phyloP scores from a whole-genome alignment of 2,329 filamentous ascomycete genomes.

The Cyclaneusma minus region DNA sequence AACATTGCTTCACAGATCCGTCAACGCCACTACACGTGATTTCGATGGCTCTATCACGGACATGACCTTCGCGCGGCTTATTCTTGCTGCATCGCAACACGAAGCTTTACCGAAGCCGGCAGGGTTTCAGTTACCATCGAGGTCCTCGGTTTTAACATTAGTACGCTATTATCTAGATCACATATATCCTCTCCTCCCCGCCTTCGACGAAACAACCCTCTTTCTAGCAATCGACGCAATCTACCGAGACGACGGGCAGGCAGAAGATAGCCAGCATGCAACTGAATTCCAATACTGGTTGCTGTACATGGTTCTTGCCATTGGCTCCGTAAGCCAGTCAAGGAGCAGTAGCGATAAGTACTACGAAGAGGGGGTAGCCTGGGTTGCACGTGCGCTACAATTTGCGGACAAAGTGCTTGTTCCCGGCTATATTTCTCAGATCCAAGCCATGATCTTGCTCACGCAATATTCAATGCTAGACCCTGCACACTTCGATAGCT shows the following conservation, averaged over 20 bases:
- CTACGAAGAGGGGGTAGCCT: constrained; percentile 38
- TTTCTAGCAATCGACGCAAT: constrained; percentile 68
- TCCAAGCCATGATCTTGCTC: constrained; percentile 74
- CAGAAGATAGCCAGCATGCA: constrained; percentile 34
- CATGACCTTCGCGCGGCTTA: constrained; percentile 83
- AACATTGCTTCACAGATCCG: constrained; percentile 47
- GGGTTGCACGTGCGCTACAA: constrained; percentile 48
- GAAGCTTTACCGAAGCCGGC: constrained; percentile 50
- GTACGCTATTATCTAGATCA: constrained; percentile 77
- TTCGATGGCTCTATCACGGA: constrained; percentile 79
- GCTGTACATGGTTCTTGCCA: constrained; percentile 78
- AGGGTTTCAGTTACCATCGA: constrained; percentile 50
- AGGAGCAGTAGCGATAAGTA: constrained; percentile 50
- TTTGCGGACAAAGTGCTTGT: constrained; percentile 71
- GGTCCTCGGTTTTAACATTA: constrained; percentile 50
- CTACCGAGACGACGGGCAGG: constrained; percentile 52
- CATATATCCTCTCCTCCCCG: constrained; percentile 65
- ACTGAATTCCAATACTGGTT: constrained; percentile 66
- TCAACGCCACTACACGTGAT: constrained; percentile 88
- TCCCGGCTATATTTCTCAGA: constrained; percentile 70
- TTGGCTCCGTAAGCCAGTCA: constrained; percentile 62
- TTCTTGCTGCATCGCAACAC: constrained; percentile 68
- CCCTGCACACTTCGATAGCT: constrained; percentile 81
- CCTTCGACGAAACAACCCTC: constrained; percentile 67
- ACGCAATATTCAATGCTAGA: constrained; percentile 85